Conservation (phyloP, 208 protist genomes). For the Porcisia deanei region DNA sequence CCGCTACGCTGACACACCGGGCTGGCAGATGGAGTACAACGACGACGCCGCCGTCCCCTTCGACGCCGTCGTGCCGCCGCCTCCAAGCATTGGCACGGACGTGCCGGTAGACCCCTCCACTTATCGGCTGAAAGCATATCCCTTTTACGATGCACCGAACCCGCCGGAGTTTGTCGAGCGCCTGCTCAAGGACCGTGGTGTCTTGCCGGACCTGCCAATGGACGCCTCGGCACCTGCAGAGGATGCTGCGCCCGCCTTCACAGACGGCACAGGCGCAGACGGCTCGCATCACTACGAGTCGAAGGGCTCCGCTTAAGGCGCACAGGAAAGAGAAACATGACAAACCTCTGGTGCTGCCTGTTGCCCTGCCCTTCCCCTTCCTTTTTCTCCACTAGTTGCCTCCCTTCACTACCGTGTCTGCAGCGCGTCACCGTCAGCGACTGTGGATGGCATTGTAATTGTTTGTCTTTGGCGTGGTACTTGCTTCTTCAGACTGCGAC, state of each 20-base stretch:
- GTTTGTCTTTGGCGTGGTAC: neutral
- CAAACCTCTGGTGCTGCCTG: neutral
- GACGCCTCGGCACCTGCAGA: conserved; percentile 39
- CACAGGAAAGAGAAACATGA: conserved; percentile 44
- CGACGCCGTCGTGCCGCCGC: conserved; percentile 64
- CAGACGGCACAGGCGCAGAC: conserved; percentile 17
- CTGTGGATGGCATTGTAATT: neutral
- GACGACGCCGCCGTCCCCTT: conserved; percentile 61
- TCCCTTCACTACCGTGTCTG: neutral
- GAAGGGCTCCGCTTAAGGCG: conserved; percentile 22
- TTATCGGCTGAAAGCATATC: conserved; percentile 84
- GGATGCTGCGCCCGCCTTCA: conserved; percentile 12
- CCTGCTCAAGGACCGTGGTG: conserved; percentile 85
- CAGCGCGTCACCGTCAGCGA: neutral
- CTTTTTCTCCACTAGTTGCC: neutral
- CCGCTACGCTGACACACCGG: conserved; percentile 69
- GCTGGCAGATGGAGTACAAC: conserved; percentile 76
- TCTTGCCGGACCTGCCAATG: conserved; percentile 75
- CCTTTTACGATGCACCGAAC: conserved; percentile 90
- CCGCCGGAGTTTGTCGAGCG: conserved; percentile 85
- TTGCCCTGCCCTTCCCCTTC: neutral
- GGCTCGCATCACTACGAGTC: conserved; percentile 49
- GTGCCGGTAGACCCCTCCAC: conserved; percentile 67
- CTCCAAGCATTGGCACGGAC: conserved; percentile 86
- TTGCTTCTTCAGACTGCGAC: neutral